Evolutionary conservation across 495 filamentous ascomycete genomes (phyloP).

Genomic region (Lasiosphaeriaceae sp.): DNA sequence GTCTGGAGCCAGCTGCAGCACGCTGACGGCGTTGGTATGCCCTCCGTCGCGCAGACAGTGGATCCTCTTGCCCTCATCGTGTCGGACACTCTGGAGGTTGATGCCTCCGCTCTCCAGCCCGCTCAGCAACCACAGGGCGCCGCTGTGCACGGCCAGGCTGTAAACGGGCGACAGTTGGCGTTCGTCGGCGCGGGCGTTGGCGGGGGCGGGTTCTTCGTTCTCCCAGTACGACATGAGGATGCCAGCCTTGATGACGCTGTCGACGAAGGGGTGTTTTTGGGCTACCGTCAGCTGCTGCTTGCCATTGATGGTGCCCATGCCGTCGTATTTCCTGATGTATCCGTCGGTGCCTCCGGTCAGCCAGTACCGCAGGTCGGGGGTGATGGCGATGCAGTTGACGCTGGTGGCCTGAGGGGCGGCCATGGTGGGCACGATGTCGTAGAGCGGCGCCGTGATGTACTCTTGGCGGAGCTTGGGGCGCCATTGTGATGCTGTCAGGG

Average conservation of each 20-base stretch:
- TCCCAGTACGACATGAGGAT: conserved; percentile 96
- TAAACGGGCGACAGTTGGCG: conserved; percentile 78
- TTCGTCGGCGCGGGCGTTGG: conserved; percentile 46
- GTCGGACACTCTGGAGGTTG: conserved; percentile 89
- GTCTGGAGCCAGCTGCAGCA: conserved; percentile 74
- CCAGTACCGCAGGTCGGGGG: conserved; percentile 92
- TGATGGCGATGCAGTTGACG: conserved; percentile 88
- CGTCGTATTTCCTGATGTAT: conserved; percentile 93
- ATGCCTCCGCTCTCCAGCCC: conserved; percentile 89
- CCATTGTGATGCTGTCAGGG: conserved; percentile 34
- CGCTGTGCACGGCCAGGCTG: conserved; percentile 83
- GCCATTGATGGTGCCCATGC: conserved; percentile 90
- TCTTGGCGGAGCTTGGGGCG: conserved; percentile 74
- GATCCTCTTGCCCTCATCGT: conserved; percentile 90
- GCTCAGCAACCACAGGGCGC: conserved; percentile 86
- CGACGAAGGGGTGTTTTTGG: conserved; percentile 94
- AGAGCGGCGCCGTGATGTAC: conserved; percentile 73
- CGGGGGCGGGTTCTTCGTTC: conserved; percentile 58
- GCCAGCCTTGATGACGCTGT: conserved; percentile 92
- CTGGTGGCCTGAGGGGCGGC: conserved; percentile 94
- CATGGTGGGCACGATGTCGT: conserved; percentile 96
- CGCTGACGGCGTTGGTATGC: conserved; percentile 90
- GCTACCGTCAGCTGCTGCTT: conserved; percentile 92
- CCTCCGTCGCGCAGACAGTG: conserved; percentile 60
- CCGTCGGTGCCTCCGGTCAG: conserved; percentile 92